Conservation (phyloP, 164 flowering plant species). For the Euptelea pleiosperma region DNA sequence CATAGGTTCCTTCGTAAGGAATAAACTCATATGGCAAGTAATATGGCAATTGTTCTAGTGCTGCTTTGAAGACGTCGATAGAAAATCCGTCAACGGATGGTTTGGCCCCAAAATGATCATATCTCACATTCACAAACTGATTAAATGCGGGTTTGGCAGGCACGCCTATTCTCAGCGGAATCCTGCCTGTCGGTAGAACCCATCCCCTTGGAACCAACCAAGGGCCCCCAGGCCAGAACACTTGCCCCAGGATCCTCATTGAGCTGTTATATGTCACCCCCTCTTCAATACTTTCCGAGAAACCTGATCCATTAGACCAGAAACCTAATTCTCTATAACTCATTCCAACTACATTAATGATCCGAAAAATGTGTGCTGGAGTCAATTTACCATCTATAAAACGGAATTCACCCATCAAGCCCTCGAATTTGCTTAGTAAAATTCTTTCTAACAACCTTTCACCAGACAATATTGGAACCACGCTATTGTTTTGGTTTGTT, state of each 20-base stretch:
- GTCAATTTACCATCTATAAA: conserved; percentile 16
- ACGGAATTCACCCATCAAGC: conserved; percentile 18
- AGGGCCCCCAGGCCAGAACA: conserved; percentile 37
- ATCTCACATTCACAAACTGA: conserved; percentile 18
- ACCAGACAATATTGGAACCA: neutral
- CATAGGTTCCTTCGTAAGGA: conserved; percentile 16
- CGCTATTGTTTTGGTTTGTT: neutral
- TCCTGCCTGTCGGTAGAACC: conserved; percentile 5
- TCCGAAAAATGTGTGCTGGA: conserved; percentile 15
- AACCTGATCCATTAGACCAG: conserved; percentile 31
- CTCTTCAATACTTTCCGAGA: conserved; percentile 16
- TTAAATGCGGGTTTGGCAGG: conserved; percentile 15
- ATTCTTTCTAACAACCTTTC: conserved; percentile 6
- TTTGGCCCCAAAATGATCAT: neutral
- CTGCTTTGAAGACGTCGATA: conserved; percentile 24
- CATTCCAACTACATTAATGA: conserved; percentile 32
- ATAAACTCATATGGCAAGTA: conserved; percentile 12
- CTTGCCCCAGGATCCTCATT: conserved; percentile 17
- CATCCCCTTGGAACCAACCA: conserved; percentile 30
- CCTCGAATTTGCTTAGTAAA: conserved; percentile 3
- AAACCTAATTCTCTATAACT: conserved; percentile 31
- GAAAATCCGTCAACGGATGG: conserved; percentile 9
- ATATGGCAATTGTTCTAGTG: conserved; percentile 9
- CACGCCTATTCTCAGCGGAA: conserved; percentile 23
- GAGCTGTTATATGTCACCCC: conserved; percentile 2